phyloP scores from a whole-genome alignment of 257 asterid genomes.

The Capsicum baccatum region DNA sequence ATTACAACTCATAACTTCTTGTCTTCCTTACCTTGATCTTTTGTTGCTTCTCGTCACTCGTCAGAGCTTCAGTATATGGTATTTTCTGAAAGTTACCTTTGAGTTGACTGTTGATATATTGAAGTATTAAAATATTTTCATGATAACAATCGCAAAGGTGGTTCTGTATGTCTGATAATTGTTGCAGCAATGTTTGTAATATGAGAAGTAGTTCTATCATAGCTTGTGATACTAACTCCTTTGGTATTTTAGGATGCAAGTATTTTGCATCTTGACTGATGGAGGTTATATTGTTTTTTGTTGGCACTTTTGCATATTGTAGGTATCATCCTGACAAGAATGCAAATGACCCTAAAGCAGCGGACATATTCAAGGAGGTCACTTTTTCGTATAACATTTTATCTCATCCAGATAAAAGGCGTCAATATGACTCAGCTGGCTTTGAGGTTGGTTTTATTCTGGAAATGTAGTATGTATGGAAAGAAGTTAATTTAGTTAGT shows the following conservation, averaged over 20 bases:
- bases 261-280: slow-evolving; percentile 9
- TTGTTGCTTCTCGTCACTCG: not conserved
- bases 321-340: slow-evolving; percentile 99
- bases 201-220: not conserved
- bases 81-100: not conserved
- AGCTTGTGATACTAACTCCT: not conserved
- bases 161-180: not conserved
- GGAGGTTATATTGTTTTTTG: slow-evolving; percentile 22
- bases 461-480: not conserved
- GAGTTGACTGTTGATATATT: not conserved
- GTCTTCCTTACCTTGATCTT: not conserved
- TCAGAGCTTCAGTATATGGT: not conserved
- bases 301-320: slow-evolving; percentile 35
- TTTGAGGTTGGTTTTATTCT: slow-evolving; percentile 66
- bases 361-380: slow-evolving; percentile 90
- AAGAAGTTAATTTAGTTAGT: slow-evolving; percentile 22
- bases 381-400: slow-evolving; percentile 91
- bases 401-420: slow-evolving; percentile 90
- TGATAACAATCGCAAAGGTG: not conserved
- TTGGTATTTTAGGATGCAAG: not conserved
- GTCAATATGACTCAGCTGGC: slow-evolving; percentile 87
- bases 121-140: not conserved
- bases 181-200: not conserved
- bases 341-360: slow-evolving; percentile 85
- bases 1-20: not conserved